Evolutionary conservation across 164 flowering plant species (phyloP).

Genomic region (Vitis rupestris): DNA sequence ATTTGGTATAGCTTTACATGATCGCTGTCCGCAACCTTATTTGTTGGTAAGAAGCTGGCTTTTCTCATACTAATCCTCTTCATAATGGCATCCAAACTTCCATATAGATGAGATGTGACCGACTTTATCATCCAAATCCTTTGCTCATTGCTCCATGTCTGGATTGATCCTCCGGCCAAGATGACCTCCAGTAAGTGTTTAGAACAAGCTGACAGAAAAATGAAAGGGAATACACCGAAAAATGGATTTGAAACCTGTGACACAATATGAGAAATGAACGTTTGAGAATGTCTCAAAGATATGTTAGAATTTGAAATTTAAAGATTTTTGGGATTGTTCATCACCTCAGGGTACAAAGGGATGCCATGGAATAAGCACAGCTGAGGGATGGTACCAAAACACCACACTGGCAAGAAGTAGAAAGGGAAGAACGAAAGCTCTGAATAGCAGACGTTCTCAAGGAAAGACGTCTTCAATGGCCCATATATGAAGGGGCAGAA

Average conservation of each 20-base stretch:
- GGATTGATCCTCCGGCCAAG: conserved; percentile 23
- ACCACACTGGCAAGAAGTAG: conserved; percentile 28
- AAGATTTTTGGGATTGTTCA: background rate
- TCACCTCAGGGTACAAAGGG: conserved; percentile 39
- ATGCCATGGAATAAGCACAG: conserved; percentile 43
- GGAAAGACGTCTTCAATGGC: conserved; percentile 26
- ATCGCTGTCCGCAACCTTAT: conserved; percentile 36
- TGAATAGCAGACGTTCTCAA: conserved; percentile 34
- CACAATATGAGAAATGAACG: too few relatives aligned
- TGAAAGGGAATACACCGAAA: conserved; percentile 21
- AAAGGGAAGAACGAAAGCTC: conserved; percentile 22
- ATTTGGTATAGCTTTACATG: conserved; percentile 20
- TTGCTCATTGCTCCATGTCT: conserved; percentile 35
- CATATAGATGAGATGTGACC: conserved; percentile 32
- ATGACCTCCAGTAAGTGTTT: conserved; percentile 33
- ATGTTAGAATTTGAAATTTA: too few relatives aligned
- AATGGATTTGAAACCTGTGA: conserved; percentile 28
- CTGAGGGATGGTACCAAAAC: conserved; percentile 39
- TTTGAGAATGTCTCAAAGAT: too few relatives aligned
- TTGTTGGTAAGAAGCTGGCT: conserved; percentile 44
- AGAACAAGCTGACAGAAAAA: conserved; percentile 23
- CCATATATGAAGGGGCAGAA: conserved; percentile 40
- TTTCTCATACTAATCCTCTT: conserved; percentile 27
- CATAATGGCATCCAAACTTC: conserved; percentile 32
- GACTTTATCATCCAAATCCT: conserved; percentile 45